A percentile compares a stretch with the other conserved stretches of the same genome.
These are phyloP conservation scores for Sonneratia caseolaris DNA, from an alignment of 345 rosid species.

Conservation along the genomic window DNA sequence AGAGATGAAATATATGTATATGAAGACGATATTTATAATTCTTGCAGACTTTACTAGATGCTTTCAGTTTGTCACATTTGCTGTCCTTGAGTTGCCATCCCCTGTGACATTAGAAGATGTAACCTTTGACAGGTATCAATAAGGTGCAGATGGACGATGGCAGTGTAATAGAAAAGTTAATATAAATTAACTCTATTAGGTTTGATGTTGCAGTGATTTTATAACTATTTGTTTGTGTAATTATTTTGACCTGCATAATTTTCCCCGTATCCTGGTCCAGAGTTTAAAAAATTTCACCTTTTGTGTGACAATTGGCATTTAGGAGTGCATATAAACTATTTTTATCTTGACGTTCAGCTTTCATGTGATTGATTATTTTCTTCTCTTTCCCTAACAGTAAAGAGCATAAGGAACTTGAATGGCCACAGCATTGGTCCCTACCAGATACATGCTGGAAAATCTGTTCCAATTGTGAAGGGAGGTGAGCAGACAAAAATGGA, in stretches of 20 bases:
- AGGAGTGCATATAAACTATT: not conserved
- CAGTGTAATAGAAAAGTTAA: not conserved
- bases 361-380: not conserved
- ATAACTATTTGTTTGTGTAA: not conserved
- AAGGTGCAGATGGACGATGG: not conserved
- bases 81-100: not conserved
- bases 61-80: not conserved
- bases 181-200: too few species aligned
- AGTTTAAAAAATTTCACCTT: not conserved
- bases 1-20: not conserved
- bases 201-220: too few species aligned
- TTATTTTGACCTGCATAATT: not conserved
- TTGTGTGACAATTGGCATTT: not conserved
- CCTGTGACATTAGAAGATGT: not conserved
- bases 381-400: slow-evolving; percentile 32
- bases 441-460: slow-evolving; percentile 94
- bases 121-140: too few species aligned
- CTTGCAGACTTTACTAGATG: not conserved
- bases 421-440: slow-evolving; percentile 81
- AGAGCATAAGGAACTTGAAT: slow-evolving; percentile 81
- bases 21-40: not conserved
- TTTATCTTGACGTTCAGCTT: not conserved
- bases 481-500: slow-evolving; percentile 99
- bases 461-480: slow-evolving; percentile 90
- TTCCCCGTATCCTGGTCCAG: not conserved